Evolutionary conservation across 176 grass and related monocot genomes (phyloP), one percentile per base, ranked within the genome.

Genomic region (Oryza meridionalis): DNA sequence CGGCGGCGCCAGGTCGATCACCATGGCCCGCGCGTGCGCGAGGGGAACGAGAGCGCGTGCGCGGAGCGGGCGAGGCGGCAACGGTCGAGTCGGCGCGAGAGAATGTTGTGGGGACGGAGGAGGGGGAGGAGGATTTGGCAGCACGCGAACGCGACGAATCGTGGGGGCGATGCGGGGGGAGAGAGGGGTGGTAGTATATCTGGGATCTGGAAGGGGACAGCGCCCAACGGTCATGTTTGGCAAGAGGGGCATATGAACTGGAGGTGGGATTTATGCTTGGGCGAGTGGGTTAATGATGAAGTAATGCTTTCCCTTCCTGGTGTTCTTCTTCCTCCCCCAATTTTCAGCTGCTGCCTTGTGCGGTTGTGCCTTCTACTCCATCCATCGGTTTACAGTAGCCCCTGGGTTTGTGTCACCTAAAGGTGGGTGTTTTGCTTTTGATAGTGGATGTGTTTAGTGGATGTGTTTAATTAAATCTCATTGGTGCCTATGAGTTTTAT

Each of bases 181-280:
- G 29, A 25, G 33, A 38, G 66, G 67, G 32, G 49, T 15, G 77
- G 12, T 35, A 67, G 70, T 75, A 40, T 90, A 79, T 86, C 75
- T 79, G 84, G 84, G 88, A 86, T 86, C 88, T 77, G 8, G 12
- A 25, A 44, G 51, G 74, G 74, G 84, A 37, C 84, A 90, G 73
- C 58, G 80, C 38, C 88, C 88, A 90, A 90, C 84, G 88, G 88
- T 90, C 79, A 79, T 90, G 68, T 90, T 86, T 78, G 84, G 84
- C 26, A 83, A 27, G 32, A 45, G 38, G 2, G 11, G 55, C 37
- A 15, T 11, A 15, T 11, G 21, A 63, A 74, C 73, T 62, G 24
- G 66, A 27, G 9, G 44, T 1, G 17, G 29, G 29, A 31, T 82
- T 82, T 33, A 82, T 77, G 44, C 73, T 82, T 77, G 33, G 49